Evolutionary conservation across 1,284 basidiomycete genomes (phyloP).

Genomic region (Porogramme epimiltina): DNA sequence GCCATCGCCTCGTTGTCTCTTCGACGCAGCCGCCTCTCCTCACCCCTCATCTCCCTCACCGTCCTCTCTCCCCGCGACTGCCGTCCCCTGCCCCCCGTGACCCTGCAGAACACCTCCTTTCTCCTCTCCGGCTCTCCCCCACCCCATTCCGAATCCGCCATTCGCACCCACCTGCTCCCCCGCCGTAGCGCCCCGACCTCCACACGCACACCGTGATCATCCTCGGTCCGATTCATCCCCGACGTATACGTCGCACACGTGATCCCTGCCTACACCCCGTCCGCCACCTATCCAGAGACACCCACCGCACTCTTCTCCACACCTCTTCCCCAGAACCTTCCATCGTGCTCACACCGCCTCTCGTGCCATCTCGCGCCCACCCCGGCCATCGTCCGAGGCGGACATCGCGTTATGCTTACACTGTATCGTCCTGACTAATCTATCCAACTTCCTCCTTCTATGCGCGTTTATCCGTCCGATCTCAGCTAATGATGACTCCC

Average conservation of each 20-base stretch:
- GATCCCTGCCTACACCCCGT: slow-evolving; percentile 1
- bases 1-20: slow-evolving; percentile 17
- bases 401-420: too few relatives aligned
- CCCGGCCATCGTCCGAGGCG: too few relatives aligned
- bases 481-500: too few relatives aligned
- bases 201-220: slow-evolving; percentile 1
- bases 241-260: slow-evolving; percentile 18
- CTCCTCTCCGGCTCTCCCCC: slow-evolving; percentile 11
- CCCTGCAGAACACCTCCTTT: slow-evolving; percentile 1
- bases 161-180: slow-evolving; percentile 4
- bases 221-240: slow-evolving; percentile 21
- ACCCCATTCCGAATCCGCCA: slow-evolving; percentile 14
- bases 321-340: slow-evolving; percentile 10
- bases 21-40: slow-evolving; percentile 1
- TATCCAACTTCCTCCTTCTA: too few relatives aligned
- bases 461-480: too few relatives aligned
- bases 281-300: slow-evolving; percentile 8
- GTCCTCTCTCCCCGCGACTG: background rate
- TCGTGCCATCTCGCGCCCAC: too few relatives aligned
- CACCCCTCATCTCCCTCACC: slow-evolving; percentile 1
- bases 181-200: slow-evolving; percentile 13
- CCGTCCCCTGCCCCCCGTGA: slow-evolving; percentile 11
- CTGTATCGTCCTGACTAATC: too few relatives aligned
- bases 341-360: slow-evolving; percentile 2
- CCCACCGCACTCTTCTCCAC: background rate